Evolutionary conservation across 148 eudicot species (phyloP), one percentile per base, ranked within the genome.

Genomic region (Amaranthus hypochondriacus): DNA sequence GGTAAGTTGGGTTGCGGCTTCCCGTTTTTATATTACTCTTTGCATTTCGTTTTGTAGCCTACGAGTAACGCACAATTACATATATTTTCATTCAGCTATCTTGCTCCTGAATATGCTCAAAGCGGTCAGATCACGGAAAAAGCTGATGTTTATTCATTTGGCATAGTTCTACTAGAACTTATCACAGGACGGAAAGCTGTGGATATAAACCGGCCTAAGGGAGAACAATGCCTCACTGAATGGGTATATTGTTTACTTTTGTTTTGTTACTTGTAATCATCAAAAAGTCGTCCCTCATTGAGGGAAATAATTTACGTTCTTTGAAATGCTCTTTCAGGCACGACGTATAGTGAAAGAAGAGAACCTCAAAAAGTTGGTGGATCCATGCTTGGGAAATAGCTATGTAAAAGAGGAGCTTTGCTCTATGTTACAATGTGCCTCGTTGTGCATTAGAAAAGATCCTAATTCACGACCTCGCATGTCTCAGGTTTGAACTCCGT

Each of bases 21-120:
- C 59, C 43, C 51, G 8, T 48, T 44, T 62, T 13, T 39, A 51
- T 2, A 9, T 13, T 28, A 28, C 39, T 28, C 39, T 1, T 28
- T 28, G 39, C 39, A 28, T 28, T 28, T 2, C 39, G 39, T 28
- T 0, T 28, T 1, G 7, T 66, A 46, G 43, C 77, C 59, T 63
- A 58, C 56, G 39, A 57, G 12, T 5, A 43, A 48, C 73, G 39
- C 39, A 28, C 39, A 18, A 10, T 73, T 53, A 47, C 18, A 48
- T 51, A 28, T 7, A 46, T 4, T 54, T 51, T 48, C 15, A 12
- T 80, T 21, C 76, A 91, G 96, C 81, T 93, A 90, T 79, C 70
- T 93, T 81, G 96, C 98, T 78, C 98, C 98, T 42, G 98, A 93
- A 81, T 93, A 93, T 78, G 92, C 94, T 68, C 96, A 90, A 85